A percentile compares a stretch with the other conserved stretches of the same genome.
phyloP scores from a whole-genome alignment of 345 rosid species.

The Eucalyptus fibrosa region DNA sequence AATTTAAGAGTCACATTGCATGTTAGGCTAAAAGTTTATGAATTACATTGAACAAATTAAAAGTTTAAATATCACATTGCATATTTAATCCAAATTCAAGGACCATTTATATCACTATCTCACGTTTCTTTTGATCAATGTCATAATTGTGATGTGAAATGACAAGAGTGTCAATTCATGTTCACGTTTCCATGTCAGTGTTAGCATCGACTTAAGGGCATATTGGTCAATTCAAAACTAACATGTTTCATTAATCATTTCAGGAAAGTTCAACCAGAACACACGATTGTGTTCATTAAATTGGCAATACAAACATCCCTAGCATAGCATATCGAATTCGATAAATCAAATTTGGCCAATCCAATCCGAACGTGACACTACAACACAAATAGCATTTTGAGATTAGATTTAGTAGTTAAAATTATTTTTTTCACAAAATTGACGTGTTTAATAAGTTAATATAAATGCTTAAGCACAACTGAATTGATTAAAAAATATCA shows the following conservation, averaged over 20 bases:
- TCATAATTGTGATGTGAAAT: not conserved
- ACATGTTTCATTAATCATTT: too few relatives aligned
- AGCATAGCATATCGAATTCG: not conserved
- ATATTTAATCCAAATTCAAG: rapidly evolving
- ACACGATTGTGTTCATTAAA: not conserved
- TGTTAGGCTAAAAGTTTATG: too few relatives aligned
- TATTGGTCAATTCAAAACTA: not conserved
- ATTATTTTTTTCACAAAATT: not conserved
- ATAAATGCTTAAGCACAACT: not conserved
- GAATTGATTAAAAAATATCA: not conserved
- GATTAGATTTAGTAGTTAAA: not conserved
- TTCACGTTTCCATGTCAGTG: rapidly evolving
- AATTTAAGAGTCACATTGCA: not conserved
- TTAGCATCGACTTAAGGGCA: too few relatives aligned
- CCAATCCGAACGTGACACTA: not conserved
- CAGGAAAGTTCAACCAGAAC: not conserved
- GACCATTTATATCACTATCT: not conserved
- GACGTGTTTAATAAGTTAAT: not conserved
- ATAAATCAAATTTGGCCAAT: not conserved
- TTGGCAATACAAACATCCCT: not conserved
- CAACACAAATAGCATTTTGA: not conserved
- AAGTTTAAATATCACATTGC: not conserved
- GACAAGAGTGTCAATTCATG: not conserved
- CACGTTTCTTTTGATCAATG: not conserved
- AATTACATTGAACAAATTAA: too few relatives aligned